phyloP scores from a whole-genome alignment of 805 yeast genomes.

The Hanseniaspora lindneri region DNA sequence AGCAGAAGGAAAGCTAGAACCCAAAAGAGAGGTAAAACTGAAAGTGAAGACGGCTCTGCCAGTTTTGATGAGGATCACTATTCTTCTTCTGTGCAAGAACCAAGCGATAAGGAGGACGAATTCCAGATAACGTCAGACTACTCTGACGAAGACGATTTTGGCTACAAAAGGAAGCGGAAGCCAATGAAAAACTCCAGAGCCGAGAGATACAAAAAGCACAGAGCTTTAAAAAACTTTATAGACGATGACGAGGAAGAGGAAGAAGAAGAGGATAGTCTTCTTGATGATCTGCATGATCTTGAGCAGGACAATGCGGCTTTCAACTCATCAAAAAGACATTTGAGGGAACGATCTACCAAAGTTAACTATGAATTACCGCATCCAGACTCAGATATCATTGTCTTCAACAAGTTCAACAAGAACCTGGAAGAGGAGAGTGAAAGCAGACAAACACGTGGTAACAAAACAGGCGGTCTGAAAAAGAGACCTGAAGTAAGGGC shows the following conservation, averaged over 20 bases:
- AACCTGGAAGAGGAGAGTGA: constrained; percentile 27
- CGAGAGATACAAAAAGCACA: constrained; percentile 8
- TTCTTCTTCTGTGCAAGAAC: too few relatives aligned
- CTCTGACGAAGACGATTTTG: constrained; percentile 16
- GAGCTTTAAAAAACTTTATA: constrained; percentile 23
- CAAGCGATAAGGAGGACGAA: constrained; percentile 19
- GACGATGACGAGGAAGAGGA: constrained; percentile 28
- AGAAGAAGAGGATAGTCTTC: constrained; percentile 19
- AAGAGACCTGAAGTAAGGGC: constrained; percentile 34
- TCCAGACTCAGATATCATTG: constrained; percentile 36
- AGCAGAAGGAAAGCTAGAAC: constrained; percentile 9
- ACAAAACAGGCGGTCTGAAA: constrained; percentile 31
- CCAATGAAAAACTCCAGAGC: constrained; percentile 18
- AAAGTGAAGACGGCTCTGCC: too few relatives aligned
- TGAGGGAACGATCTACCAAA: constrained; percentile 58
- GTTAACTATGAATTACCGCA: constrained; percentile 79
- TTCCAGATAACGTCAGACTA: constrained; percentile 14
- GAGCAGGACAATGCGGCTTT: constrained; percentile 20
- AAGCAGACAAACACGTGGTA: constrained; percentile 27
- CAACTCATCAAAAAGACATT: constrained; percentile 33
- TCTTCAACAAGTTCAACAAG: constrained; percentile 19
- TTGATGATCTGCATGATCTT: constrained; percentile 20
- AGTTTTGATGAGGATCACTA: too few relatives aligned
- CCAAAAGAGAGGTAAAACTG: constrained; percentile 6
- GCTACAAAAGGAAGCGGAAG: constrained; percentile 20